Evolutionary conservation across 2,329 filamentous ascomycete species (phyloP), one percentile per base, ranked within the genome.

Genomic region (Calonectria pseudoreteaudii): DNA sequence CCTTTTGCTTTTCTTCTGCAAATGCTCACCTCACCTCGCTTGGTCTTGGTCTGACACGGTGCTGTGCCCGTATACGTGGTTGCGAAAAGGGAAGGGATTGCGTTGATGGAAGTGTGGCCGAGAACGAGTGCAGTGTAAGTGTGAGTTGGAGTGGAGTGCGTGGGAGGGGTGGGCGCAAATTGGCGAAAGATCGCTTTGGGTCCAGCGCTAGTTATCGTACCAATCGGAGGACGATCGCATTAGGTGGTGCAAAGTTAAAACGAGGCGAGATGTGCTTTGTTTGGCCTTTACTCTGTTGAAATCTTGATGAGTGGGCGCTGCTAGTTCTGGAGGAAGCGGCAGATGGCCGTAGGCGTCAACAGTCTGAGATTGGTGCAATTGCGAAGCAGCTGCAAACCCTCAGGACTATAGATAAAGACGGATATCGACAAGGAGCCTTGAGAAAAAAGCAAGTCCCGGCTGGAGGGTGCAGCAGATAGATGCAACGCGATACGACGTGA

Each of bases 181-280:
- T 78, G 76, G 77, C 75, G 73, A 74, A 36, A 58, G 70, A 75
- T 76, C 72, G 71, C 74, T 72, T 74, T 65, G 71, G 70, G 68
- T 71, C 66, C 64, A 72, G 72, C 68, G 78, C 72, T 82, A 60
- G 56, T 60, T 60, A 82, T 82, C 82, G 79, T 81, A 71, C 82
- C 82, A 83, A 83, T 83, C 79, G 78, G 79, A 78, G 74, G 62
- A 68, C 67, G 80, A 82, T 81, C 81, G 82, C 81, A 81, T 81
- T 71, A 68, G 67, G 73, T 80, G 76, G 74, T 70, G 65, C 44
- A 76, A 80, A 80, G 76, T 79, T 73, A 76, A 80, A 80, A 75
- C 66, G 68, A 50, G 70, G 47, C 70, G 66, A 78, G 70, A 62
- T 47, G 68, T 77, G 74, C 64, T 77, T 60, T 71, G 70, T 65